phyloP scores from a whole-genome alignment of 2,329 filamentous ascomycete genomes.

The Colletotrichum shisoi region DNA sequence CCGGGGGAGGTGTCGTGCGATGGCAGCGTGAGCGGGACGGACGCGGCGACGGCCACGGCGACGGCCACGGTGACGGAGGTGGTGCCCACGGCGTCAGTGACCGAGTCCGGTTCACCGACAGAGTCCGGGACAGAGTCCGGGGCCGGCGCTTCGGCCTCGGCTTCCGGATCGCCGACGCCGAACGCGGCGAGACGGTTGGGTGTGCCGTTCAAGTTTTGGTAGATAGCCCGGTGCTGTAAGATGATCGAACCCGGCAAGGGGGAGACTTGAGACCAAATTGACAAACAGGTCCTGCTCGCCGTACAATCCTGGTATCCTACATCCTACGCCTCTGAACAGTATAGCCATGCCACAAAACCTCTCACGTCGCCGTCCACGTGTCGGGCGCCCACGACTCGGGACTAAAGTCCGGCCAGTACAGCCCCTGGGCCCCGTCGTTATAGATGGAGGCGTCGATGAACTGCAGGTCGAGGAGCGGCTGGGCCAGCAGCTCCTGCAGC shows the following conservation, averaged over 20 bases:
- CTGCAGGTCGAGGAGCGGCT: conserved; percentile 47
- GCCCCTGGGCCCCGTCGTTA: conserved; percentile 38
- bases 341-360: no score
- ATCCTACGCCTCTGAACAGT: no score
- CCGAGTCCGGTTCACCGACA: not conserved
- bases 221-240: not conserved
- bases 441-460: conserved; percentile 45
- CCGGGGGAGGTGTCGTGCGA: conserved; percentile 28
- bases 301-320: no score
- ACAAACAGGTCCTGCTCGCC: no score
- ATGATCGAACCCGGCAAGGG: not conserved
- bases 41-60: not conserved
- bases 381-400: conserved; percentile 37
- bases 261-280: not conserved
- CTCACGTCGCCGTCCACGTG: conserved; percentile 27
- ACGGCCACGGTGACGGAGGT: conserved; percentile 10
- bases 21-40: not conserved
- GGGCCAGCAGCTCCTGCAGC: conserved; percentile 48
- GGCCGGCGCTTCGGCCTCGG: not conserved
- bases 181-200: conserved; percentile 26
- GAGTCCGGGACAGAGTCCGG: not conserved
- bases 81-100: not conserved
- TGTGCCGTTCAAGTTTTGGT: conserved; percentile 34
- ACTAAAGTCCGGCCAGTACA: conserved; percentile 40
- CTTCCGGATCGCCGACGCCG: conserved; percentile 17